Percentiles rank a stretch among this genome's conserved stretches.
Evolutionary conservation across 2,329 filamentous ascomycete species (phyloP).

Genomic region (Fusarium poae): DNA sequence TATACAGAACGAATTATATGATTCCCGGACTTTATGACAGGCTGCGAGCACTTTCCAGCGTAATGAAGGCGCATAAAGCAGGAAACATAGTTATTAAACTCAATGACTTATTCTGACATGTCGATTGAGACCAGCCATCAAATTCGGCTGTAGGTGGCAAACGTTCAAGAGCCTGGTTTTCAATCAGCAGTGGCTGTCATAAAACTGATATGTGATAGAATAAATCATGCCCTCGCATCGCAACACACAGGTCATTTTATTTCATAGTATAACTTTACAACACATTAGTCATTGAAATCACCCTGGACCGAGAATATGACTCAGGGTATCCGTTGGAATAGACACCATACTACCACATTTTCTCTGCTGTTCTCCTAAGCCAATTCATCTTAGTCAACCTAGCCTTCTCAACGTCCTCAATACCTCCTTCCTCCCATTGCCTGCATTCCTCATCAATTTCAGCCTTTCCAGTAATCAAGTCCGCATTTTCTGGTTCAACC

Average conservation of each 20-base stretch:
- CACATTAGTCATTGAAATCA: too few relatives aligned
- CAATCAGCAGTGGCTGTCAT: background rate
- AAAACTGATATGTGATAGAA: background rate
- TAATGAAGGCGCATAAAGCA: too few relatives aligned
- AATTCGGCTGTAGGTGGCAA: background rate
- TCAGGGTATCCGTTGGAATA: too few relatives aligned
- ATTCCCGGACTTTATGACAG: rapidly evolving
- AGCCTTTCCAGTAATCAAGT: constrained; percentile 65
- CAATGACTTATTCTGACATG: rapidly evolving
- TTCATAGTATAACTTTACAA: too few relatives aligned
- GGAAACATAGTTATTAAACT: too few relatives aligned
- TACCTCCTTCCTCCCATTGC: constrained; percentile 59
- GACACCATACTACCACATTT: constrained; percentile 58
- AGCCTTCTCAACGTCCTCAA: constrained; percentile 59
- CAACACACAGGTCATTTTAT: too few relatives aligned
- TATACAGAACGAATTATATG: too few relatives aligned
- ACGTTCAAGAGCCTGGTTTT: background rate
- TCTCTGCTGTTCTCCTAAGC: constrained; percentile 53
- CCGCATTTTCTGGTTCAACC: constrained; percentile 30
- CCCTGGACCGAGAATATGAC: too few relatives aligned
- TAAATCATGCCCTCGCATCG: background rate
- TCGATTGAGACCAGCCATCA: background rate
- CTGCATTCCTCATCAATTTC: constrained; percentile 71
- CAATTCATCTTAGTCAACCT: constrained; percentile 54
- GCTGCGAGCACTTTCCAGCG: too few relatives aligned